Evolutionary conservation across 306 rosid genomes (phyloP), one percentile per base, ranked within the genome.

Genomic region (Senna tora): DNA sequence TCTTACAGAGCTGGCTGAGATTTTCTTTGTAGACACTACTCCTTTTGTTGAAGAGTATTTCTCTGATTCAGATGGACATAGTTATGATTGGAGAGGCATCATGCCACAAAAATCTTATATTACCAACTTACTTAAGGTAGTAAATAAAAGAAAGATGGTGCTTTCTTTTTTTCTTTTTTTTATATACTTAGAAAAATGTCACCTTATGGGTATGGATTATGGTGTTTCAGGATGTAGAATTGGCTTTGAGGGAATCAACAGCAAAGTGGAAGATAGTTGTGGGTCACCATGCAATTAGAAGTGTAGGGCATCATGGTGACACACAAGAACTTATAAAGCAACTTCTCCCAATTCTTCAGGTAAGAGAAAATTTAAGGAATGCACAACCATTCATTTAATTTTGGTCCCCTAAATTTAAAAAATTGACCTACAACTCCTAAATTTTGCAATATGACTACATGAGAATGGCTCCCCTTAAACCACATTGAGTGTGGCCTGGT

Each of bases 11-110:
- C 53, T 82, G 47, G 83, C 51, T 61, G 83, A 85, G 65, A 74
- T 85, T 74, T 77, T 85, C 80, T 85, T 85, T 61, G 83, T 85
- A 6, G 89, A 85, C 80, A 85, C 89, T 12, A 82, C 81, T 50
- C 89, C 89, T 49, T 85, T 85, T 74, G 79, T 82, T 79, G 15
- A 77, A 4, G 81, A 75, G 14, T 85, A 85, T 62, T 82, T 77
- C 66, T 36, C 66, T 56, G 47, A 71, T 17, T 12, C 89, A 57
- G 52, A 30, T 3, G 65, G 57, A 65, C 85, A 85, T 65, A 62
- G 13, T 0, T 85, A 85, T 22, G 85, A 85, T 52, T 85, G 89
- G 89, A 21, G 55, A 16, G 83, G 67, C 21, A 41, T 85, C 68
- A 50, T 41, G 6, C 75, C 89, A 66, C 81, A 28, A 54, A 74